Conservation (phyloP, 208 protist genomes). For the Sergeia podlipaevii region DNA sequence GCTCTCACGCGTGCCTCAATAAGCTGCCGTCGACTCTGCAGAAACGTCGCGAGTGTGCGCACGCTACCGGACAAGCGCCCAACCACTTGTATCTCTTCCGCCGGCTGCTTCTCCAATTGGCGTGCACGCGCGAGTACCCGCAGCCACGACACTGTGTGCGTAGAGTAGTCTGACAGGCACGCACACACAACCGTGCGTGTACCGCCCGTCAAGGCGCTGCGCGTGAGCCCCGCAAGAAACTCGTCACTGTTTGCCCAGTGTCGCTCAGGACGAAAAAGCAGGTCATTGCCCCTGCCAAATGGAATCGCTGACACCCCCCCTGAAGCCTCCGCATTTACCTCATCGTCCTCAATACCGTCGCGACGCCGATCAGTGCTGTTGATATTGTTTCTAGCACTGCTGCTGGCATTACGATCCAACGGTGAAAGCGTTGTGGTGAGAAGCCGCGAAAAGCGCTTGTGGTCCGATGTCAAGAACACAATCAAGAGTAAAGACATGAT, state of each 20-base stretch:
- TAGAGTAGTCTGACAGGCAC: constrained; percentile 27
- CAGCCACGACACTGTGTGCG: constrained; percentile 14
- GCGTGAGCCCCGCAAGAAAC: constrained; percentile 11
- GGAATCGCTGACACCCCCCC: background rate
- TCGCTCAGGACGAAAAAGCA: background rate
- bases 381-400: background rate
- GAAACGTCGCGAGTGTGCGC: too few species aligned
- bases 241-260: constrained; percentile 9
- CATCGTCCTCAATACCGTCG: too few species aligned
- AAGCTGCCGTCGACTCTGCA: too few species aligned
- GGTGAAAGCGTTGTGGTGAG: background rate
- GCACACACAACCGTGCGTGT: constrained; percentile 16
- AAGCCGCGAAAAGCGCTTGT: constrained; percentile 5
- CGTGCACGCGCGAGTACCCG: constrained; percentile 5
- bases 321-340: too few species aligned
- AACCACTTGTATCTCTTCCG: too few species aligned
- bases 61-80: too few species aligned
- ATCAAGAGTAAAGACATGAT: constrained; percentile 22
- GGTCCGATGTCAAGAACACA: constrained; percentile 17
- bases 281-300: background rate
- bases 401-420: background rate
- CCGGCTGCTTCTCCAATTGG: constrained; percentile 1
- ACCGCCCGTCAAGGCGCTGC: constrained; percentile 15
- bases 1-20: too few species aligned
- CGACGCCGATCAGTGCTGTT: too few species aligned